phyloP scores from a whole-genome alignment of 306 rosid genomes.

The Astragalus membranaceus region DNA sequence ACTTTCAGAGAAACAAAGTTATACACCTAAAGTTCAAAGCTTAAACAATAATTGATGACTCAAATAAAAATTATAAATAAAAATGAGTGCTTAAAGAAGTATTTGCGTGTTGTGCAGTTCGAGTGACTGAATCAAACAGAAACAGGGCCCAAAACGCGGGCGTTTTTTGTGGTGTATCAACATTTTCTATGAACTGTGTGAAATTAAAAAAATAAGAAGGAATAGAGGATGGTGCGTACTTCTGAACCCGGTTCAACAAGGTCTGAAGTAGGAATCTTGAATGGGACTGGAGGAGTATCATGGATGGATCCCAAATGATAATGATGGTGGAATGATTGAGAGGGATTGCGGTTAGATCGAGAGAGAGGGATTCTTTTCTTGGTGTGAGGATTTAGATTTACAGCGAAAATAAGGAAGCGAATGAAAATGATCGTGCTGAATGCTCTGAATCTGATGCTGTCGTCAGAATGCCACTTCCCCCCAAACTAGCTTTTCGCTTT shows the following conservation, averaged over 20 bases:
- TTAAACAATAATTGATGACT: background rate
- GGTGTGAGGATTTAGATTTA: background rate
- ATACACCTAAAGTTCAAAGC: background rate
- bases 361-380: constrained; percentile 15
- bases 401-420: background rate
- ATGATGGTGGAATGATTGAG: background rate
- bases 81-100: too few species aligned
- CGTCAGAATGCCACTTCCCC: background rate
- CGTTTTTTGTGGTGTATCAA: background rate
- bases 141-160: background rate
- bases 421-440: background rate
- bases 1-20: background rate
- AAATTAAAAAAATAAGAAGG: background rate
- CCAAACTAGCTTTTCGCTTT: background rate
- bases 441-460: background rate
- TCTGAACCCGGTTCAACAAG: constrained; percentile 62
- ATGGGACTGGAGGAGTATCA: constrained; percentile 89
- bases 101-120: background rate
- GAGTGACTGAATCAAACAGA: background rate
- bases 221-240: constrained; percentile 29
- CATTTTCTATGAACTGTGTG: background rate
- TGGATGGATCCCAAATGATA: constrained; percentile 22
- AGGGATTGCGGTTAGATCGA: background rate
- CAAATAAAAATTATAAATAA: too few species aligned
- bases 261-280: constrained; percentile 89